A percentile compares a stretch with the other conserved stretches of the same genome.
Conservation (phyloP, 495 filamentous ascomycete species). For the Neurospora pannonica region DNA sequence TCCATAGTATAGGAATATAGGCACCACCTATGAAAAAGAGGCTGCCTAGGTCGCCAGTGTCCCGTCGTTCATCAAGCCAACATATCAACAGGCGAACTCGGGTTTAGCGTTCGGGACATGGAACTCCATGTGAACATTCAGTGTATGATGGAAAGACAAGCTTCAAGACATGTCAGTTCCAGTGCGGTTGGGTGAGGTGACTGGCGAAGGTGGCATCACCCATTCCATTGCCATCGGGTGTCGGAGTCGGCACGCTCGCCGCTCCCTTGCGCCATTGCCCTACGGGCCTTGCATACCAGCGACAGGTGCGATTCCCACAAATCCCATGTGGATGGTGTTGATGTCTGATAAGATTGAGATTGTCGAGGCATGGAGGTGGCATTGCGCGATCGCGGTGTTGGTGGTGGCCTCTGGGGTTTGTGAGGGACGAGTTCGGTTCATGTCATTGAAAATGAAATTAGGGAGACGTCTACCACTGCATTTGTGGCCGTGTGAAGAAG, state of each 20-base stretch:
- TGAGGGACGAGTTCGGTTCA: not conserved
- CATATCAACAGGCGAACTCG: not conserved
- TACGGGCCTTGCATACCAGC: not conserved
- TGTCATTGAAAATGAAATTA: not conserved
- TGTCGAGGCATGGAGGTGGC: not conserved
- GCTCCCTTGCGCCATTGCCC: not conserved
- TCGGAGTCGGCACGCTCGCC: not conserved
- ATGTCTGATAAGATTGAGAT: not conserved
- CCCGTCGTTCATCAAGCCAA: not conserved
- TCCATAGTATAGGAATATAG: not conserved
- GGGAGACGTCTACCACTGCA: not conserved
- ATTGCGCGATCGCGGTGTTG: not conserved
- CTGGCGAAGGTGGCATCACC: not conserved
- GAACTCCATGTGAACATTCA: not conserved
- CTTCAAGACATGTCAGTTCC: not conserved
- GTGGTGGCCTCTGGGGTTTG: not conserved
- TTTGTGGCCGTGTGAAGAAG: not conserved
- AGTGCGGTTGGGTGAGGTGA: not conserved
- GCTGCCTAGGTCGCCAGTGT: not conserved
- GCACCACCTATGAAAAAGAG: not conserved
- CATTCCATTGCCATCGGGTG: not conserved
- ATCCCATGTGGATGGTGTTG: not conserved
- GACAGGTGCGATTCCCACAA: not conserved
- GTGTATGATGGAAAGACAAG: not conserved
- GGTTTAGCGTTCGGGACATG: not conserved